These are phyloP conservation scores for Carallia pectinifolia DNA, from an alignment of 345 rosid genomes.

Conservation along the genomic window DNA sequence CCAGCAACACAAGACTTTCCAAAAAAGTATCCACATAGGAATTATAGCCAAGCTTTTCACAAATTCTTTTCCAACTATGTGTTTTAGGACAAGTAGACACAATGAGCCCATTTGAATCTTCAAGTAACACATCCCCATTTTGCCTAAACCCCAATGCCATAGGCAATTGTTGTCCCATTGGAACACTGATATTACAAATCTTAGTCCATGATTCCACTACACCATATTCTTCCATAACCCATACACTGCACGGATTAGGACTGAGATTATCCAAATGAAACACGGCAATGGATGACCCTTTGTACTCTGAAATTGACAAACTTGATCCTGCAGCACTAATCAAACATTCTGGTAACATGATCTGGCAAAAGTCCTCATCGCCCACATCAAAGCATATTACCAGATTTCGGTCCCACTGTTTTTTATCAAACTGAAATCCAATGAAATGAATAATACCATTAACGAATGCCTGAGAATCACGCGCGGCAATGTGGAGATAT, in stretches of 20 bases:
- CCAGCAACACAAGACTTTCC: not conserved
- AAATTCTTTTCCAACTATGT: not conserved
- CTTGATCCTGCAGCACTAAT: not conserved
- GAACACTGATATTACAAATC: not conserved
- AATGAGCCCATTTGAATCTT: not conserved
- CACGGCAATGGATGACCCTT: constrained; percentile 5
- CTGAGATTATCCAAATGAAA: not conserved
- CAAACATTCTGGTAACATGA: constrained; percentile 4
- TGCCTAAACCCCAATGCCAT: constrained; percentile 8
- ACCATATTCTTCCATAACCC: constrained; percentile 12
- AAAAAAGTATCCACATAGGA: not conserved
- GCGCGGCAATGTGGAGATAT: not conserved
- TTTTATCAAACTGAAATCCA: not conserved
- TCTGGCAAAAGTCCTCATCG: not conserved
- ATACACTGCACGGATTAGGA: not conserved
- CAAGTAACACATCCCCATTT: not conserved
- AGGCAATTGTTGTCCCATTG: not conserved
- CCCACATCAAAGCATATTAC: not conserved
- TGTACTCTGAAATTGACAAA: not conserved
- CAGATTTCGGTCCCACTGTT: not conserved
- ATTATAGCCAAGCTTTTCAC: not conserved
- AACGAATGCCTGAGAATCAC: constrained; percentile 8
- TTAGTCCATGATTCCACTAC: constrained; percentile 6
- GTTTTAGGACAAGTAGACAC: not conserved
- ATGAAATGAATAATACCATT: constrained; percentile 11